phyloP scores from a whole-genome alignment of 768 basidiomycete genomes.

The Amanita molliuscula region DNA sequence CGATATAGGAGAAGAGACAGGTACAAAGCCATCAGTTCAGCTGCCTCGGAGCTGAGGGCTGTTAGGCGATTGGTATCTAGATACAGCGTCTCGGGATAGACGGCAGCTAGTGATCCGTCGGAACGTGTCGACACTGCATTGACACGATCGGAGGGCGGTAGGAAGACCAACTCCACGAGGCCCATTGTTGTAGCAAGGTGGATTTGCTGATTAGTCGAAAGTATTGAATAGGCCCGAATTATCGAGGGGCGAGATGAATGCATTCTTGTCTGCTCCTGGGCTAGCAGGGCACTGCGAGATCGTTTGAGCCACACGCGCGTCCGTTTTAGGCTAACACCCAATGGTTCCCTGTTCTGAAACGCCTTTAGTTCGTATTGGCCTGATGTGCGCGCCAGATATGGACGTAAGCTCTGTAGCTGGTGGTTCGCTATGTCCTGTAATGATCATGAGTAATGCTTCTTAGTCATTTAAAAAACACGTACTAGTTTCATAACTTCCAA shows the following conservation, averaged over 20 bases:
- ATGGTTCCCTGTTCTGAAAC: slow-evolving; percentile 51
- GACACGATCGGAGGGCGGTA: slow-evolving; percentile 28
- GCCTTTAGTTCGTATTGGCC: slow-evolving; percentile 72
- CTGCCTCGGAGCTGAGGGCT: slow-evolving; percentile 58
- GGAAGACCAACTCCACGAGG: slow-evolving; percentile 56
- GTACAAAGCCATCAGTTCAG: slow-evolving; percentile 65
- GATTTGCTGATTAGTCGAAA: slow-evolving; percentile 43
- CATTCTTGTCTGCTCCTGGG: slow-evolving; percentile 27
- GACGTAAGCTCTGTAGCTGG: slow-evolving; percentile 85
- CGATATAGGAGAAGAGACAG: slow-evolving; percentile 78
- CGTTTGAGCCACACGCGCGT: slow-evolving; percentile 59
- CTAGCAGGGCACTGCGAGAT: slow-evolving; percentile 36
- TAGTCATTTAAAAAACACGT: slow-evolving; percentile 22
- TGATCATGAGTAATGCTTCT: slow-evolving; percentile 13
- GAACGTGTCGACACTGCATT: slow-evolving; percentile 23
- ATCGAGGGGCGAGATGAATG: slow-evolving; percentile 34
- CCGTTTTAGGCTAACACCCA: slow-evolving; percentile 32
- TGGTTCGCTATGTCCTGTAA: slow-evolving; percentile 91
- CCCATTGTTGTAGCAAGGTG: slow-evolving; percentile 50
- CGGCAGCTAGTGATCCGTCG: slow-evolving; percentile 5
- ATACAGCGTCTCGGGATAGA: slow-evolving; percentile 70
- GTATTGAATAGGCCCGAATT: slow-evolving; percentile 29
- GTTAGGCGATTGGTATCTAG: slow-evolving; percentile 67
- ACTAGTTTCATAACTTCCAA: slow-evolving; percentile 94
- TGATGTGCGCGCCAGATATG: slow-evolving; percentile 76